These are phyloP conservation scores for Arachis monticola DNA, from an alignment of 331 rosid genomes.

Conservation along the genomic window DNA sequence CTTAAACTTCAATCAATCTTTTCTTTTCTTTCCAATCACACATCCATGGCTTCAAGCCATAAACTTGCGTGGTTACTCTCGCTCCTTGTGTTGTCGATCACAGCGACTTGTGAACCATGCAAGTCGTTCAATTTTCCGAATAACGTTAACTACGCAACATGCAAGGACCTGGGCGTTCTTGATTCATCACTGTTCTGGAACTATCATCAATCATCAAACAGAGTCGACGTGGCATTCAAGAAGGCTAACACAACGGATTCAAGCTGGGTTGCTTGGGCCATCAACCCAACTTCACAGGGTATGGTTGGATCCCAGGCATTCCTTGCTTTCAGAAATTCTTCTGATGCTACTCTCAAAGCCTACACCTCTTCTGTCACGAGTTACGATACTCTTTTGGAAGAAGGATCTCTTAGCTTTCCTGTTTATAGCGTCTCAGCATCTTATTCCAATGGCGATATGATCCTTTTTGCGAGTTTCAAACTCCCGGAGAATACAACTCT, in stretches of 20 bases:
- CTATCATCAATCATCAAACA: not conserved
- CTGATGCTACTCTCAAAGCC: slow-evolving; percentile 28
- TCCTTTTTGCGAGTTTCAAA: slow-evolving; percentile 28
- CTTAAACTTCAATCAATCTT: too few species aligned
- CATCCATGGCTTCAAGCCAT: too few species aligned
- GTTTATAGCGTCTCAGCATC: slow-evolving; percentile 23
- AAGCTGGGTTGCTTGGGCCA: slow-evolving; percentile 49
- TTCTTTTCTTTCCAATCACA: too few species aligned
- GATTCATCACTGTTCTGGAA: slow-evolving; percentile 35
- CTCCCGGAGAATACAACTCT: not conserved
- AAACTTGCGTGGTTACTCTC: too few species aligned
- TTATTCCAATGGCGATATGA: not conserved
- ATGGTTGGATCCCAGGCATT: slow-evolving; percentile 50
- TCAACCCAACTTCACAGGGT: slow-evolving; percentile 38
- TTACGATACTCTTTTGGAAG: slow-evolving; percentile 1
- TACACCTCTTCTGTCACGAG: slow-evolving; percentile 37
- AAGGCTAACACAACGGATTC: not conserved
- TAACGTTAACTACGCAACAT: not conserved
- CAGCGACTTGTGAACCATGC: not conserved
- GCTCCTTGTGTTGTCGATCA: too few species aligned
- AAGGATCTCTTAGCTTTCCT: slow-evolving; percentile 27
- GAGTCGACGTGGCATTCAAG: slow-evolving; percentile 37
- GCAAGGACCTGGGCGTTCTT: slow-evolving; percentile 23
- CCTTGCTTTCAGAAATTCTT: not conserved
- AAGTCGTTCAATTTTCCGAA: slow-evolving; percentile 15